Percentiles rank a stretch among this genome's conserved stretches.
Evolutionary conservation across 148 eudicot genomes (phyloP).

Genomic region (Polygonum aviculare): DNA sequence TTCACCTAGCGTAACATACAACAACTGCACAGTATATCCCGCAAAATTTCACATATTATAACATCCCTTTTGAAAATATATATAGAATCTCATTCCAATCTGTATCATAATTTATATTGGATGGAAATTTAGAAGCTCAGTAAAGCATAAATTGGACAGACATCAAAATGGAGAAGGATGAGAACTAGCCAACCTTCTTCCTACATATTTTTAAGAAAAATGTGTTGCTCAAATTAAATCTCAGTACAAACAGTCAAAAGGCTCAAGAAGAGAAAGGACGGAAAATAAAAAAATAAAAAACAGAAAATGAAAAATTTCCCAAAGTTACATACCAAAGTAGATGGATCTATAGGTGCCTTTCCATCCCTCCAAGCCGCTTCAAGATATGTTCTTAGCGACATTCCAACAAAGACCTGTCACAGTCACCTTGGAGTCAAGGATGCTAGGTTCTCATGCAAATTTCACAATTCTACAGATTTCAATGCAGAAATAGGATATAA

Average conservation of each 20-base stretch:
- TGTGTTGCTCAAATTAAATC: not conserved
- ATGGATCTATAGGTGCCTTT: constrained; percentile 95
- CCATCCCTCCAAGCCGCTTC: constrained; percentile 99
- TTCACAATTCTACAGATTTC: not conserved
- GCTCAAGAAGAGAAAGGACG: not conserved
- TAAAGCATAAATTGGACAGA: constrained; percentile 1
- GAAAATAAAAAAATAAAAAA: not conserved
- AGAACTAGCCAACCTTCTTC: not conserved
- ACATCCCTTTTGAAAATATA: not conserved
- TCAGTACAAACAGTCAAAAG: not conserved
- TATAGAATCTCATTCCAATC: not conserved
- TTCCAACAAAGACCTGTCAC: constrained; percentile 82
- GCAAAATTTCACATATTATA: not conserved
- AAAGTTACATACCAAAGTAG: constrained; percentile 59
- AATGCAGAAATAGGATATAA: not conserved
- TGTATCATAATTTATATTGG: not conserved
- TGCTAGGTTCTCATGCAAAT: not conserved
- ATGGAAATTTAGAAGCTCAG: not conserved
- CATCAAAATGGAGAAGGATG: not conserved
- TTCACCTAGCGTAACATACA: not conserved
- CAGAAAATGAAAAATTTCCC: not conserved
- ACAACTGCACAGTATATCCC: too few relatives aligned
- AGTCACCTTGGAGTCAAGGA: constrained; percentile 11
- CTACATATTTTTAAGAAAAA: not conserved
- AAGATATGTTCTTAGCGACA: constrained; percentile 88